These are phyloP conservation scores for Acanthamoeba royreba DNA, from an alignment of 208 protist species.

Conservation along the genomic window DNA sequence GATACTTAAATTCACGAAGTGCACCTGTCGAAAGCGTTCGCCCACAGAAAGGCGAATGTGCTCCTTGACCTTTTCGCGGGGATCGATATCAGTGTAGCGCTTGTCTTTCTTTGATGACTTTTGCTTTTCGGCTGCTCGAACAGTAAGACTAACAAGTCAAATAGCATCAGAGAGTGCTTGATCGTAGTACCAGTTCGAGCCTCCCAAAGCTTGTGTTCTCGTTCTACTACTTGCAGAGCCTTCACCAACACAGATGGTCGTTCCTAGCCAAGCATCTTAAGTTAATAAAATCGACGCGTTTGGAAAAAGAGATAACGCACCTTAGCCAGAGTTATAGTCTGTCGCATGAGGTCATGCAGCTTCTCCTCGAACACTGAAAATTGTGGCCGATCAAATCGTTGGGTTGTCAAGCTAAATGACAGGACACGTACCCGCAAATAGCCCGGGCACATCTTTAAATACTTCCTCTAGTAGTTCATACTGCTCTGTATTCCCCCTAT, in stretches of 20 bases:
- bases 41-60: background rate
- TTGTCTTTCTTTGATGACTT: background rate
- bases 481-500: background rate
- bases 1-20: background rate
- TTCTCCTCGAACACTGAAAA: background rate
- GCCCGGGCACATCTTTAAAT: background rate
- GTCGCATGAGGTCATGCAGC: background rate
- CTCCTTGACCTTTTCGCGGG: background rate
- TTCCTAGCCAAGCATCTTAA: background rate
- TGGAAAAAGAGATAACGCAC: background rate
- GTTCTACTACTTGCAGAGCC: background rate
- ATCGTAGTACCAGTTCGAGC: background rate
- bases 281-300: too few relatives aligned
- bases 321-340: background rate
- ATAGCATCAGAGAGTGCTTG: too few relatives aligned
- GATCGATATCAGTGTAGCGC: background rate
- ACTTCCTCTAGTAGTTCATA: background rate
- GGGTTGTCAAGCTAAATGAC: background rate
- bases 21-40: background rate
- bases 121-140: background rate
- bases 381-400: too few relatives aligned
- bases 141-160: too few relatives aligned
- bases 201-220: background rate
- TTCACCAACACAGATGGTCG: background rate
- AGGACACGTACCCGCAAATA: background rate